phyloP scores from a whole-genome alignment of 1,284 basidiomycete genomes.

The Phlebopus sp. region DNA sequence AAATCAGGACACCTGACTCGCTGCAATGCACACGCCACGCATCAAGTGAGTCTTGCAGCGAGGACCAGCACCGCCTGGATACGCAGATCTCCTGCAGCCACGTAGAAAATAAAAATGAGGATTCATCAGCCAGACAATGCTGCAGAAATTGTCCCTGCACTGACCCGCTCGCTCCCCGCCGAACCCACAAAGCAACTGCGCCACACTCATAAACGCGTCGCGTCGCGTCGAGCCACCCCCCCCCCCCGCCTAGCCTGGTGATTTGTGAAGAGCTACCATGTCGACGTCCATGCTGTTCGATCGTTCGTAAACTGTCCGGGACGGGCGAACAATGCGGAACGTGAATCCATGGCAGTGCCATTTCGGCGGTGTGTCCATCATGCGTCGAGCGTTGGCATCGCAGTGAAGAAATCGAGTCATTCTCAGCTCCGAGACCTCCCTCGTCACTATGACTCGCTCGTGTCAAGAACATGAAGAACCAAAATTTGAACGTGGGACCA shows the following conservation, averaged over 20 bases:
- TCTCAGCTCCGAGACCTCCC: not conserved
- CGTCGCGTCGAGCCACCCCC: too few species aligned
- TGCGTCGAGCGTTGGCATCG: not conserved
- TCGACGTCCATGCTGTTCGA: not conserved
- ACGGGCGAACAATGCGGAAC: constrained; percentile 24
- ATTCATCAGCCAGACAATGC: not conserved
- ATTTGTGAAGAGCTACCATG: constrained; percentile 2
- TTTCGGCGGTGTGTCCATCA: not conserved
- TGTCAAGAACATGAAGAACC: not conserved
- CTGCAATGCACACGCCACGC: constrained; percentile 3
- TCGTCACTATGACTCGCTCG: not conserved
- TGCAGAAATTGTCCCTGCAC: not conserved
- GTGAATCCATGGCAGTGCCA: constrained; percentile 2
- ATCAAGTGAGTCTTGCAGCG: not conserved
- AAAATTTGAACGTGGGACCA: not conserved
- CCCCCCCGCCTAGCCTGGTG: not conserved
- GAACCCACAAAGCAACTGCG: constrained; percentile 4
- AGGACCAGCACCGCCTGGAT: too few species aligned
- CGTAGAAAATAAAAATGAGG: not conserved
- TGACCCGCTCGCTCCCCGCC: not conserved
- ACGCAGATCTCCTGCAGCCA: not conserved
- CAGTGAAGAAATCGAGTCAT: not conserved
- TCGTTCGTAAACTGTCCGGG: not conserved
- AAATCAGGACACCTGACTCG: constrained; percentile 27
- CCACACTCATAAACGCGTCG: not conserved